A percentile compares a stretch with the other conserved stretches of the same genome.
Conservation (phyloP, 2,329 filamentous ascomycete species). For the Fonsecaea monophora region DNA sequence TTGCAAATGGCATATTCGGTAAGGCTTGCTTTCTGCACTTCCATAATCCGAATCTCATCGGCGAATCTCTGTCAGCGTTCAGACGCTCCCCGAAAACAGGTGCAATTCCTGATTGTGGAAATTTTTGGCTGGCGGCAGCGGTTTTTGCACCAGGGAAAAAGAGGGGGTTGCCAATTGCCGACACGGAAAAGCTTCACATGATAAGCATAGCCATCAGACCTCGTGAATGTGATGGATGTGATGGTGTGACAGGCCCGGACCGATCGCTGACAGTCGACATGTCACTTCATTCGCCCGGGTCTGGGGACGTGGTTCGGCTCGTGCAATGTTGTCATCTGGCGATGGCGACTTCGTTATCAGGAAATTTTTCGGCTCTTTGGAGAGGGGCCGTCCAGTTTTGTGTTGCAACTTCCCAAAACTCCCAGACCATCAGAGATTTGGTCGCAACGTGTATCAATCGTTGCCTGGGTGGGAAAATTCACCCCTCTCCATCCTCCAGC, state of each 20-base stretch:
- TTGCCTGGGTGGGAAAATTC: background rate
- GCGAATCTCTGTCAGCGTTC: background rate
- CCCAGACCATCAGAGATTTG: background rate
- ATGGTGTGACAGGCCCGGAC: background rate
- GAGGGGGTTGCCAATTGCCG: background rate
- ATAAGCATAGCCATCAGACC: background rate
- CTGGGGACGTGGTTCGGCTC: background rate
- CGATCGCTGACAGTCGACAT: background rate
- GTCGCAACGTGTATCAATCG: background rate
- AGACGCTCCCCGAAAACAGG: background rate
- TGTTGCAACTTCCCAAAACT: background rate
- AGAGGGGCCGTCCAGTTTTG: background rate
- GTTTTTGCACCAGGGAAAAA: background rate
- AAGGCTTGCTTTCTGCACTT: background rate
- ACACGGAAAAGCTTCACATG: background rate
- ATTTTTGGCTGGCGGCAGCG: background rate
- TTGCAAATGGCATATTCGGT: conserved; percentile 10
- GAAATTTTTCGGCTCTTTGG: background rate
- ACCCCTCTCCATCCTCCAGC: background rate
- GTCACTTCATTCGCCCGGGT: background rate
- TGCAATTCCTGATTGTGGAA: background rate
- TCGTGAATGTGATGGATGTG: background rate
- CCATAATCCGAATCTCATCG: conserved; percentile 37
- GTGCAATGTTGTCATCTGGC: background rate
- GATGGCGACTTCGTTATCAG: background rate